phyloP scores from a whole-genome alignment of 2,329 filamentous ascomycete species.

The Aspergillus sp. region DNA sequence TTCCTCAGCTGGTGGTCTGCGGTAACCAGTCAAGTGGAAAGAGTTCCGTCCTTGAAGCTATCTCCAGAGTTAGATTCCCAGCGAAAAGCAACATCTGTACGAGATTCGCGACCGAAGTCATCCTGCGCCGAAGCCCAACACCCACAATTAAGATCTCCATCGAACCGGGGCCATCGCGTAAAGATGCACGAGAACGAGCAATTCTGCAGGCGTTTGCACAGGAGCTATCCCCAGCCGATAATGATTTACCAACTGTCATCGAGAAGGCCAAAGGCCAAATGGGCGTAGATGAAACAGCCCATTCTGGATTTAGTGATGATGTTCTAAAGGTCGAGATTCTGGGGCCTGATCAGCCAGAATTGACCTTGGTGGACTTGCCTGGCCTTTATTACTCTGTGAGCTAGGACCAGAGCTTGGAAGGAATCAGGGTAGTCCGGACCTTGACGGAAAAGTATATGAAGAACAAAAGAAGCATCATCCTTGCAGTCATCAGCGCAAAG shows the following conservation, averaged over 20 bases:
- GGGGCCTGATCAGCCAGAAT: conserved; percentile 60
- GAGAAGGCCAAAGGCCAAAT: conserved; percentile 54
- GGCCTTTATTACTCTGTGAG: conserved; percentile 59
- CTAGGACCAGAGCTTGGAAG: conserved; percentile 53
- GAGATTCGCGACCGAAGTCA: conserved; percentile 62
- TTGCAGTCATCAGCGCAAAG: conserved; percentile 56
- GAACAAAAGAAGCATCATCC: conserved; percentile 60
- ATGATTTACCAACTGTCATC: conserved; percentile 51
- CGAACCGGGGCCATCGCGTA: conserved; percentile 30
- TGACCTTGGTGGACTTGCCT: conserved; percentile 64
- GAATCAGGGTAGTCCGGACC: conserved; percentile 54
- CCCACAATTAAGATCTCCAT: conserved; percentile 49
- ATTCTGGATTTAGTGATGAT: conserved; percentile 40
- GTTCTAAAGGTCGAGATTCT: conserved; percentile 62
- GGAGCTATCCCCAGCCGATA: conserved; percentile 19
- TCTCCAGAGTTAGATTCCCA: conserved; percentile 63
- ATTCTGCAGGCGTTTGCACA: conserved; percentile 13
- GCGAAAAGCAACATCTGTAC: conserved; percentile 60
- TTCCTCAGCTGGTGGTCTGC: conserved; percentile 60
- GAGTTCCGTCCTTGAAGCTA: conserved; percentile 65
- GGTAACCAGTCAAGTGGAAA: conserved; percentile 65
- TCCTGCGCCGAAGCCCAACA: conserved; percentile 48
- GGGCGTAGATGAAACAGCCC: conserved; percentile 43
- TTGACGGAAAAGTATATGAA: conserved; percentile 58
- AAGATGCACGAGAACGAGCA: not conserved